Conservation (phyloP, 1,284 basidiomycete genomes). For the Puccinia coronata region DNA sequence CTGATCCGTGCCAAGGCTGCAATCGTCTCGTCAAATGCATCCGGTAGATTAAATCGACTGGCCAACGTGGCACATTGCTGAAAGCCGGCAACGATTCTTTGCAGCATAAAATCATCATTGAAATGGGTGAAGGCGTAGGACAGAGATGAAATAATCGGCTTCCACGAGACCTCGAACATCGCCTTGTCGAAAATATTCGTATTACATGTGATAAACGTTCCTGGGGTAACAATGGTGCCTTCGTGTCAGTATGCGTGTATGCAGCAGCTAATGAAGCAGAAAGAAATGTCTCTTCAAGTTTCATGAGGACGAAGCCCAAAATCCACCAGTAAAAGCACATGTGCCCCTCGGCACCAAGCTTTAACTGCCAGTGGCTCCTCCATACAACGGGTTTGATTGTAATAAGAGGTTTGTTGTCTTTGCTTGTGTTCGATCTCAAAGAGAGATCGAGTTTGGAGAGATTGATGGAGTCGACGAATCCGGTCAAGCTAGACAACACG, state of each 20-base stretch:
- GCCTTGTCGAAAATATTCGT: constrained; percentile 78
- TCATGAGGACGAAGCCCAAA: not conserved
- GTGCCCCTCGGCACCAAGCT: no score
- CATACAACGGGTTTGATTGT: no score
- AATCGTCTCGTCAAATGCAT: constrained; percentile 96
- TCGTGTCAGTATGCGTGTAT: not conserved
- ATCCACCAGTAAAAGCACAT: no score
- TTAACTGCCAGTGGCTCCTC: no score
- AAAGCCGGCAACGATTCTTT: constrained; percentile 90
- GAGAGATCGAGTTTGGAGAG: no score
- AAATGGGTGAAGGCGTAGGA: constrained; percentile 77
- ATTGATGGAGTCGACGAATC: not conserved
- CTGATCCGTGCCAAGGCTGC: constrained; percentile 74
- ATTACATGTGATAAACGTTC: constrained; percentile 75
- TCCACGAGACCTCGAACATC: constrained; percentile 92
- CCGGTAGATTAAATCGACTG: constrained; percentile 80
- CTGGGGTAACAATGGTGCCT: constrained; percentile 60
- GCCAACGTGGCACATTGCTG: constrained; percentile 93
- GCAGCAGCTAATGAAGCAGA: not conserved
- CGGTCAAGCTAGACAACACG: constrained; percentile 52
- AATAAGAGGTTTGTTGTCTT: no score
- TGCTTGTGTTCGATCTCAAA: not conserved
- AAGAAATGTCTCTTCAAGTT: not conserved
- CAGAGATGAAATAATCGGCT: constrained; percentile 83
- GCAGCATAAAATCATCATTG: constrained; percentile 93